Evolutionary conservation across 371 early-diverging fungal species (phyloP).

Genomic region (Nematocida sp.): DNA sequence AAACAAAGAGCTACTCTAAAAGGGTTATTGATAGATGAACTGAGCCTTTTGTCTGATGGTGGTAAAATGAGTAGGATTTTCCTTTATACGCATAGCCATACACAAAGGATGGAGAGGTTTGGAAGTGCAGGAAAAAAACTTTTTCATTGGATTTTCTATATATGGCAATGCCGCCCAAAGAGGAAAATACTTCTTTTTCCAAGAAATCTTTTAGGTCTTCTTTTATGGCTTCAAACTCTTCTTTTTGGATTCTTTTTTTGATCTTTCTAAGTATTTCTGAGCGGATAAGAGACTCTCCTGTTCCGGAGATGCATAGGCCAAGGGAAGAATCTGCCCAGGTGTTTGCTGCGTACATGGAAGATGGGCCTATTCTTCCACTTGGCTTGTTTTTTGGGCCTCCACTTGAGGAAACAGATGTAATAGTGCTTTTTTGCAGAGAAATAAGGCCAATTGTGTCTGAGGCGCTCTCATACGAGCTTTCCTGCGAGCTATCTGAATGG

Average conservation of each 20-base stretch:
- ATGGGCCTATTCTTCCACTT: slow-evolving; percentile 30
- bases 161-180: slow-evolving; percentile 24
- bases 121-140: slow-evolving; percentile 32
- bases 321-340: neutral
- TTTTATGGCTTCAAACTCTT: slow-evolving; percentile 14
- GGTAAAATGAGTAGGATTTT: neutral
- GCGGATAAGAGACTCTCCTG: slow-evolving; percentile 31
- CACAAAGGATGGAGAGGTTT: slow-evolving; percentile 39
- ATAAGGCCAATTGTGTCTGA: slow-evolving; percentile 12
- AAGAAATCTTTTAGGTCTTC: slow-evolving; percentile 15
- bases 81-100: slow-evolving; percentile 9
- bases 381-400: slow-evolving; percentile 17
- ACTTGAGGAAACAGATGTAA: slow-evolving; percentile 26
- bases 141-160: neutral
- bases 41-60: neutral
- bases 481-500: neutral
- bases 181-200: slow-evolving; percentile 23
- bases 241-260: neutral
- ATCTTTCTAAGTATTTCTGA: neutral
- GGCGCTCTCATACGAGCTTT: neutral
- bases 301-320: slow-evolving; percentile 15
- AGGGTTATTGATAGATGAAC: neutral
- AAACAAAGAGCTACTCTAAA: neutral
- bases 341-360: slow-evolving; percentile 42
- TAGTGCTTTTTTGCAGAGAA: neutral